phyloP scores from a whole-genome alignment of 352 stramenopile genomes.

The Halophytophthora polymorphica region DNA sequence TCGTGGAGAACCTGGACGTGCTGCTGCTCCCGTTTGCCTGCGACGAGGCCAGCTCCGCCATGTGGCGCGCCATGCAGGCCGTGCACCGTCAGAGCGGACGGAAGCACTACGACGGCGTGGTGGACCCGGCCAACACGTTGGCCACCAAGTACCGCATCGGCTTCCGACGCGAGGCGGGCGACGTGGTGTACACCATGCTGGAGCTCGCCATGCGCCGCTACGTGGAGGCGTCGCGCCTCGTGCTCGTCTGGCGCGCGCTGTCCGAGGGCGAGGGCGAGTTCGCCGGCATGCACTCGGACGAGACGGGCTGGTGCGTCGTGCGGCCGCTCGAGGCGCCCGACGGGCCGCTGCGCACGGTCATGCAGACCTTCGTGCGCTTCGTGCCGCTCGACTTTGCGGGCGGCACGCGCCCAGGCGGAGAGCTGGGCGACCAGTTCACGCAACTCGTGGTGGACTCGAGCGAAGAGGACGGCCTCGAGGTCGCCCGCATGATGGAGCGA shows the following conservation, averaged over 20 bases:
- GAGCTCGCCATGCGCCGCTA: constrained; percentile 35
- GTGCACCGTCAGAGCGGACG: constrained; percentile 4
- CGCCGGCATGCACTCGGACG: constrained; percentile 42
- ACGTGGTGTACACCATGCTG: constrained; percentile 8
- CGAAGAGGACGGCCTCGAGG: neutral
- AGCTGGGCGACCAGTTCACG: constrained; percentile 10
- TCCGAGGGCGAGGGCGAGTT: constrained; percentile 29
- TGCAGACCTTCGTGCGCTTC: constrained; percentile 23
- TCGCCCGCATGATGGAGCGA: constrained; percentile 6
- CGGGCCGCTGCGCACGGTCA: constrained; percentile 3
- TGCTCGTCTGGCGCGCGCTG: constrained; percentile 51
- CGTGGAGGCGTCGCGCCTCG: constrained; percentile 31
- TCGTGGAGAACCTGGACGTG: constrained; percentile 20
- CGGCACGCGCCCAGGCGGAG: constrained; percentile 5
- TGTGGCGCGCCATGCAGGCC: constrained; percentile 14
- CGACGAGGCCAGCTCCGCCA: constrained; percentile 6
- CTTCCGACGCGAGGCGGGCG: constrained; percentile 1
- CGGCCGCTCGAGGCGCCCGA: constrained; percentile 4
- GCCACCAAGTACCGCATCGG: constrained; percentile 25
- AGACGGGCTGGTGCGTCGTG: constrained; percentile 51
- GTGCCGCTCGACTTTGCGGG: constrained; percentile 7
- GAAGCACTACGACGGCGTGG: constrained; percentile 7
- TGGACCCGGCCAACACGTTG: constrained; percentile 27
- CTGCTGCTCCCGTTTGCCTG: constrained; percentile 12
- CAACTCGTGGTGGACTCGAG: constrained; percentile 3